Percentiles rank a stretch among this genome's conserved stretches.
Conservation (phyloP, 352 stramenopile genomes). For the Elongisporangium prolatum region DNA sequence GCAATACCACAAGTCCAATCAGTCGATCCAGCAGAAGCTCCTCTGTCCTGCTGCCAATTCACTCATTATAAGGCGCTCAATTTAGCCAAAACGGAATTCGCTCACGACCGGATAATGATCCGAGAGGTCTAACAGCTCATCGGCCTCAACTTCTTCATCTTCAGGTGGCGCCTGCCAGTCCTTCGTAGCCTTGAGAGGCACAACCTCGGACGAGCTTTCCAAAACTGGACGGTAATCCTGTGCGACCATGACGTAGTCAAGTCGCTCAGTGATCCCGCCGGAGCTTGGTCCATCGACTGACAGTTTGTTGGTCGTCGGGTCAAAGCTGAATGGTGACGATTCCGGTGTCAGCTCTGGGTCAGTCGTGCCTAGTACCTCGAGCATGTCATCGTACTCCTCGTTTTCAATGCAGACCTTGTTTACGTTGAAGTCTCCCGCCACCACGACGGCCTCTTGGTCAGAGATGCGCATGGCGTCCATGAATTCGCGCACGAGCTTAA, state of each 20-base stretch:
- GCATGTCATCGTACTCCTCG: slow-evolving; percentile 47
- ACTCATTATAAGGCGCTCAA: background rate
- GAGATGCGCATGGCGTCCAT: slow-evolving; percentile 43
- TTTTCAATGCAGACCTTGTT: slow-evolving; percentile 24
- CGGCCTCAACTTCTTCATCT: background rate
- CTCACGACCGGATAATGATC: slow-evolving; percentile 65
- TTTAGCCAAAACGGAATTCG: slow-evolving; percentile 35
- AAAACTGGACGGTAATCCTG: slow-evolving; percentile 28
- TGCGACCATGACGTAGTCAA: slow-evolving; percentile 59
- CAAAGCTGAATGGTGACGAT: slow-evolving; percentile 53
- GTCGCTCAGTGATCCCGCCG: slow-evolving; percentile 41
- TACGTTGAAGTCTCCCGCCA: slow-evolving; percentile 62
- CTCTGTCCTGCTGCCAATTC: background rate
- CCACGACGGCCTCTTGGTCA: slow-evolving; percentile 39
- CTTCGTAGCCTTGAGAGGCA: slow-evolving; percentile 51
- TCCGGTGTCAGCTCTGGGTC: slow-evolving; percentile 25
- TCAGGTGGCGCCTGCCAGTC: slow-evolving; percentile 21
- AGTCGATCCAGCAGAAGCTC: background rate
- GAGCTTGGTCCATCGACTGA: slow-evolving; percentile 58
- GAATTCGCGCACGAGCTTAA: slow-evolving; percentile 40
- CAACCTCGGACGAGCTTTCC: slow-evolving; percentile 22
- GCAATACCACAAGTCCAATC: background rate
- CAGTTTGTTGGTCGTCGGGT: slow-evolving; percentile 51
- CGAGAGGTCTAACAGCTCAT: slow-evolving; percentile 50
- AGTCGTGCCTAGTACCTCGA: slow-evolving; percentile 25